Conservation (phyloP, 352 stramenopile genomes). For the Phytopythium aichiense region DNA sequence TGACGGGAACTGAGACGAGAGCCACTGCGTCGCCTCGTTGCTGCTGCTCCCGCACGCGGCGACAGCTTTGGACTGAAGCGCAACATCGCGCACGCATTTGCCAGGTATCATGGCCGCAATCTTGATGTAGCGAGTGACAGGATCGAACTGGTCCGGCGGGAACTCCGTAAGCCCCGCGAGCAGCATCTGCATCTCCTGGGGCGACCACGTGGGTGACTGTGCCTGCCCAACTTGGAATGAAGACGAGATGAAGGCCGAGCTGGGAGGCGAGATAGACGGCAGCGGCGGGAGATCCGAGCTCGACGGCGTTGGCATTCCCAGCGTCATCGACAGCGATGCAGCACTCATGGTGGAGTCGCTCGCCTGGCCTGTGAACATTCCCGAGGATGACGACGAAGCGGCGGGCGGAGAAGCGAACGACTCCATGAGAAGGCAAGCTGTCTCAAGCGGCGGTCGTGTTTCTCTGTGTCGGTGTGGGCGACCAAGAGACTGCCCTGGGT, state of each 20-base stretch:
- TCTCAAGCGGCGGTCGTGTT: neutral
- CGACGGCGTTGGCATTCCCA: slow-evolving; percentile 11
- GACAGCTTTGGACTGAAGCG: slow-evolving; percentile 52
- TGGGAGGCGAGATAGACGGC: slow-evolving; percentile 47
- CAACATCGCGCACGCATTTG: slow-evolving; percentile 75
- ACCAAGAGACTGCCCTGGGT: neutral
- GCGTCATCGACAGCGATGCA: slow-evolving; percentile 9
- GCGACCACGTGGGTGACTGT: slow-evolving; percentile 44
- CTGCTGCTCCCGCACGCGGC: slow-evolving; percentile 10
- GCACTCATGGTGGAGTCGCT: neutral
- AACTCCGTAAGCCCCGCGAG: slow-evolving; percentile 54
- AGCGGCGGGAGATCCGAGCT: slow-evolving; percentile 15
- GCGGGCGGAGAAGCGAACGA: neutral
- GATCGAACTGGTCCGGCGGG: slow-evolving; percentile 56
- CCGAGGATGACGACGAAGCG: neutral
- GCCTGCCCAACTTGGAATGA: neutral
- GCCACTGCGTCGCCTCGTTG: slow-evolving; percentile 11
- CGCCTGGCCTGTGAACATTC: neutral
- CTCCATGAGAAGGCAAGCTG: neutral
- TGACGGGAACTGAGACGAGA: neutral
- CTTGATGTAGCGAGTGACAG: slow-evolving; percentile 84
- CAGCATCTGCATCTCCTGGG: slow-evolving; percentile 63
- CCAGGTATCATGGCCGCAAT: slow-evolving; percentile 59
- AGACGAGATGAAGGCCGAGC: slow-evolving; percentile 3
- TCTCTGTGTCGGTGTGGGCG: neutral